Evolutionary conservation across 257 asterid species (phyloP).

Genomic region (Solanum phureja): DNA sequence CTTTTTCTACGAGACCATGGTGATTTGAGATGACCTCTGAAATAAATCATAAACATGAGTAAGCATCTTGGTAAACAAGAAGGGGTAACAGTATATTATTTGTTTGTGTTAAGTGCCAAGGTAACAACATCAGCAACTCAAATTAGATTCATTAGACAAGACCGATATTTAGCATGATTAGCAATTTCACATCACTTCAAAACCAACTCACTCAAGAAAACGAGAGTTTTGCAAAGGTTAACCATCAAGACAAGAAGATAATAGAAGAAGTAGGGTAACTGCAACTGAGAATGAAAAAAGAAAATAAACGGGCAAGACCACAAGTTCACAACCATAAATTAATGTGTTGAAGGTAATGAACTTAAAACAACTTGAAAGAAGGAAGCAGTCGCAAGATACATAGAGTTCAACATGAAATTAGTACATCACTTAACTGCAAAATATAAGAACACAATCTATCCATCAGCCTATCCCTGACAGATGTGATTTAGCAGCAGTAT

Average conservation of each 20-base stretch:
- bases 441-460: not conserved
- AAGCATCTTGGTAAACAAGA: slow-evolving; percentile 7
- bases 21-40: slow-evolving; percentile 76
- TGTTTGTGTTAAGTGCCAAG: not conserved
- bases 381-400: not conserved
- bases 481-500: not conserved
- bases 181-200: not conserved
- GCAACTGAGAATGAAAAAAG: not conserved
- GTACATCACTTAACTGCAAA: not conserved
- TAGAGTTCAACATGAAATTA: not conserved
- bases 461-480: not conserved
- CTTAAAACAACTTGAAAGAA: not conserved
- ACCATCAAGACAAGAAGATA: not conserved
- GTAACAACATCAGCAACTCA: not conserved
- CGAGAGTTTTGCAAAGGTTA: not conserved
- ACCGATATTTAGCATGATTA: not conserved
- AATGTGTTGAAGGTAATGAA: not conserved
- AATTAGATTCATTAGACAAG: not conserved
- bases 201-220: not conserved
- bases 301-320: not conserved
- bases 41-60: slow-evolving; percentile 10
- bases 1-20: slow-evolving; percentile 96
- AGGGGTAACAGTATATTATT: not conserved
- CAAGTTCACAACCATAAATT: not conserved
- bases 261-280: not conserved